Conservation (phyloP, 371 early-diverging fungal species). For the Rhizomucor miehei region DNA sequence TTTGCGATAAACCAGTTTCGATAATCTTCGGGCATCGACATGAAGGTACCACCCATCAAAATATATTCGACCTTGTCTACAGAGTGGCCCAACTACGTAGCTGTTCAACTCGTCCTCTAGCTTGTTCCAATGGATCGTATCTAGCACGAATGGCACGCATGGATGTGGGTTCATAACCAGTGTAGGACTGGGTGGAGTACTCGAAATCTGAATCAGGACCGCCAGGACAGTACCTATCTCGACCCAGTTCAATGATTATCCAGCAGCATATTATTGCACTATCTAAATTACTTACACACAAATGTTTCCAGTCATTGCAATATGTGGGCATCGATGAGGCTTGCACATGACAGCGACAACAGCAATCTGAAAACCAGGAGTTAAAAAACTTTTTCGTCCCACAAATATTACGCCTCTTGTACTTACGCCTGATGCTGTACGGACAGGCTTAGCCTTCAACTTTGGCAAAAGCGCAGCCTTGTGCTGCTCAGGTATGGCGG, state of each 20-base stretch:
- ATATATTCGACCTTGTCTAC: slow-evolving; percentile 99
- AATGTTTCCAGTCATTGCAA: slow-evolving; percentile 99
- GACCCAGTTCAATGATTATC: neutral
- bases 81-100: slow-evolving; percentile 94
- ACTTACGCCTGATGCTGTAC: slow-evolving; percentile 97
- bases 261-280: neutral
- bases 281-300: slow-evolving; percentile 78
- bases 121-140: slow-evolving; percentile 99
- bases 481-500: slow-evolving; percentile 97
- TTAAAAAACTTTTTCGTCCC: no score
- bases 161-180: slow-evolving; percentile 99
- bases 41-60: slow-evolving; percentile 99
- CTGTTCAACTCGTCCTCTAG: slow-evolving; percentile 96
- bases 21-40: slow-evolving; percentile 96
- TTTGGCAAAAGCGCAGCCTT: slow-evolving; percentile 80
- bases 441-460: slow-evolving; percentile 96
- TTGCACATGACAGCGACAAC: slow-evolving; percentile 99
- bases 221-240: slow-evolving; percentile 95
- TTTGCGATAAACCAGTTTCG: slow-evolving; percentile 97
- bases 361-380: slow-evolving; percentile 80
- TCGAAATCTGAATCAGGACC: slow-evolving; percentile 99
- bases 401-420: no score
- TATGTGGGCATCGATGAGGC: slow-evolving; percentile 99
- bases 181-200: slow-evolving; percentile 99
- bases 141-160: slow-evolving; percentile 99